Conservation (phyloP, 129 eudicot genomes). For the Erigeron canadensis region DNA sequence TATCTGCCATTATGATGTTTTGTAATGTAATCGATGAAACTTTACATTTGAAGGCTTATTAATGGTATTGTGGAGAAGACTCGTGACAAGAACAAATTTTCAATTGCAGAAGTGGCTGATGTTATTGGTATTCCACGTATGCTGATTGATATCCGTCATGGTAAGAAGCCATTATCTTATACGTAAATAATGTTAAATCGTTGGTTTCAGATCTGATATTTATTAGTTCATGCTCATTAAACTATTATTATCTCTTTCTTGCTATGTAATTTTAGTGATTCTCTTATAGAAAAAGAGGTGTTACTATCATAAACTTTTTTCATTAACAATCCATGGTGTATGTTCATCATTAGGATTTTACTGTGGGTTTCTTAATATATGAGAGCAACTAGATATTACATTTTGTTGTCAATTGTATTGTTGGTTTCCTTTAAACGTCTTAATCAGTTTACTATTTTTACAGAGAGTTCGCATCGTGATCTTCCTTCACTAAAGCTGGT, state of each 20-base stretch:
- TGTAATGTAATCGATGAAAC: conserved; percentile 16
- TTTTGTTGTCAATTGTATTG: background rate
- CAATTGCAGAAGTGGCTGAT: conserved; percentile 88
- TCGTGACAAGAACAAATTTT: conserved; percentile 61
- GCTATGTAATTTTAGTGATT: background rate
- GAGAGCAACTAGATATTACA: background rate
- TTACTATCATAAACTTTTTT: background rate
- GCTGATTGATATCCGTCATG: conserved; percentile 97
- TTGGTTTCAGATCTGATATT: background rate
- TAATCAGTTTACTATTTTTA: conserved; percentile 15
- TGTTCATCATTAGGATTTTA: background rate
- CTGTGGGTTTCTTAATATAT: background rate
- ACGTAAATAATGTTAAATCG: background rate
- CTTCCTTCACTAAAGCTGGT: conserved; percentile 82
- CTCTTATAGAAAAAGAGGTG: background rate
- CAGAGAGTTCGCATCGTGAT: conserved; percentile 97
- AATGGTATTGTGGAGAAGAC: conserved; percentile 87
- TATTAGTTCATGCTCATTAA: background rate
- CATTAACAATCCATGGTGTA: background rate
- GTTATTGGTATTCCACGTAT: conserved; percentile 77
- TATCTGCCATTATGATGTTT: background rate
- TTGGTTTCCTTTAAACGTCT: background rate
- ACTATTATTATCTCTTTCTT: background rate
- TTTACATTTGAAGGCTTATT: conserved; percentile 58
- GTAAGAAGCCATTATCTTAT: conserved; percentile 33